phyloP scores from a whole-genome alignment of 768 basidiomycete genomes.

The Lactifluus rugatus region DNA sequence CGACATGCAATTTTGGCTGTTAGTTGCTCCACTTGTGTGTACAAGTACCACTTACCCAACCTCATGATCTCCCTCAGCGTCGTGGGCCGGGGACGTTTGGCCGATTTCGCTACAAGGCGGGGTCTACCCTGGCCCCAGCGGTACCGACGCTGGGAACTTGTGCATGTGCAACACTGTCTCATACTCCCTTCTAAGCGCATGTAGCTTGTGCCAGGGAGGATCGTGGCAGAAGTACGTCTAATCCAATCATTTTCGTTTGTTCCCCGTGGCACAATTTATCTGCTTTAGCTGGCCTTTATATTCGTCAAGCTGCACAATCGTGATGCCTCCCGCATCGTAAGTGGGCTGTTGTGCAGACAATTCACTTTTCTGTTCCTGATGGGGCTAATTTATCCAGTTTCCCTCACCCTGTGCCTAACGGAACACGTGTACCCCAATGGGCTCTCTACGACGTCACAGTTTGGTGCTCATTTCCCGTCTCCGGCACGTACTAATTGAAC shows the following conservation, averaged over 20 bases:
- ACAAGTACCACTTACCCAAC: too few relatives aligned
- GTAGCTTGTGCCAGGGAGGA: conserved; percentile 1
- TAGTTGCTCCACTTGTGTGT: not conserved
- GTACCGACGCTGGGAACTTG: not conserved
- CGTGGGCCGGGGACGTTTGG: too few relatives aligned
- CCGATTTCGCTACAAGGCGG: not conserved
- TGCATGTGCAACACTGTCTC: conserved; percentile 10
- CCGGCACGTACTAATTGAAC: not conserved
- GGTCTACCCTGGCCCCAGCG: not conserved
- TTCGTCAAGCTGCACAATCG: not conserved
- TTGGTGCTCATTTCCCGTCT: not conserved
- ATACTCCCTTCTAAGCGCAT: conserved; percentile 11
- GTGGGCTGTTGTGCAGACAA: not conserved
- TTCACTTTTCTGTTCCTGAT: not conserved
- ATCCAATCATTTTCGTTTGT: too few relatives aligned
- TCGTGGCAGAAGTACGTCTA: not conserved
- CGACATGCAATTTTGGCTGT: conserved; percentile 6
- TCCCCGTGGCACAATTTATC: not conserved
- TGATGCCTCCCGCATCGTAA: not conserved
- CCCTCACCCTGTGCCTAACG: conserved; percentile 1
- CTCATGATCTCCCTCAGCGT: too few relatives aligned
- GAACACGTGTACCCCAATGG: not conserved
- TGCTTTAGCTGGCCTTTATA: not conserved
- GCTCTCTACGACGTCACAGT: conserved; percentile 1
- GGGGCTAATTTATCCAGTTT: not conserved